Evolutionary conservation across 192 early-diverging fungal genomes (phyloP).

Genomic region (Umbelopsis sp.): DNA sequence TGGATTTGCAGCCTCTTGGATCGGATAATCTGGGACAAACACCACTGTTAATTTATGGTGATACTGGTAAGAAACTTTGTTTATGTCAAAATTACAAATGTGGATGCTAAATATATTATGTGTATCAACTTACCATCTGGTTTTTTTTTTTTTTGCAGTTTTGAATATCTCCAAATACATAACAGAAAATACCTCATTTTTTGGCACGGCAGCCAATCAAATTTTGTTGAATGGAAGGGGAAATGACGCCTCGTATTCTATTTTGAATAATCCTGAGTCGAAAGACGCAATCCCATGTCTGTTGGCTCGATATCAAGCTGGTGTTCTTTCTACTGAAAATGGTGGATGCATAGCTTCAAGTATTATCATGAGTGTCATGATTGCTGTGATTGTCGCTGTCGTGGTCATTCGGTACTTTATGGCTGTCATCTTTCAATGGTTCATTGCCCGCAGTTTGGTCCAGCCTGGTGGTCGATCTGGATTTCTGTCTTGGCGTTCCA

Average conservation of each 20-base stretch:
- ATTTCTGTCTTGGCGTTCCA: constrained; percentile 51
- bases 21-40: constrained; percentile 8
- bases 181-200: not conserved
- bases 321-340: constrained; percentile 58
- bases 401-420: constrained; percentile 63
- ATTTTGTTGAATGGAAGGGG: constrained; percentile 15
- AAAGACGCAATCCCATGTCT: constrained; percentile 47
- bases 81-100: not conserved
- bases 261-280: constrained; percentile 22
- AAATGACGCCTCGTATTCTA: constrained; percentile 29
- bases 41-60: constrained; percentile 23
- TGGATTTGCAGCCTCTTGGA: constrained; percentile 26
- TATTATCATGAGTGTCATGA: constrained; percentile 56
- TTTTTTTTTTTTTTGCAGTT: too few relatives aligned
- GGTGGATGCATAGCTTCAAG: constrained; percentile 60
- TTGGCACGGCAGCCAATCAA: constrained; percentile 17
- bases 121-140: not conserved
- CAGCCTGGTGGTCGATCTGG: constrained; percentile 48
- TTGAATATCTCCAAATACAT: constrained; percentile 38
- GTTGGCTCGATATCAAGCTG: constrained; percentile 47
- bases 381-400: constrained; percentile 59
- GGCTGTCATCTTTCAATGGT: constrained; percentile 64
- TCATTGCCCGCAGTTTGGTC: constrained; percentile 60
- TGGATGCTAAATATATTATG: not conserved
- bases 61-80: constrained; percentile 25